A percentile compares a stretch with the other conserved stretches of the same genome.
These are phyloP conservation scores for Colletotrichum higginsianum DNA, from an alignment of 2,329 filamentous ascomycete genomes.

Conservation along the genomic window DNA sequence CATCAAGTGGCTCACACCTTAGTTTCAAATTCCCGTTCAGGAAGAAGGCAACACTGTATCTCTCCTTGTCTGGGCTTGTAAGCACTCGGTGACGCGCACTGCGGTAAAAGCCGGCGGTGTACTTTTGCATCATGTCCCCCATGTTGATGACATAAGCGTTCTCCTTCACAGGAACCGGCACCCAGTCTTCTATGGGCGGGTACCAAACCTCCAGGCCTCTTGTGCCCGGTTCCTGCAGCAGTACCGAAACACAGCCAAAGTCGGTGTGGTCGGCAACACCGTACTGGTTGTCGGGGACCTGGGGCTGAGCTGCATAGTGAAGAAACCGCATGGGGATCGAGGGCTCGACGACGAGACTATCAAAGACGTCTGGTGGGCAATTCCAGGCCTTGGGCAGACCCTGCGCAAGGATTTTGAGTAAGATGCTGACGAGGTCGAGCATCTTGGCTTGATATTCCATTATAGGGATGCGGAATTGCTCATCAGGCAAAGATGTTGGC, in stretches of 20 bases:
- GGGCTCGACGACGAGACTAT: background rate
- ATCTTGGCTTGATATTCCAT: conserved; percentile 3
- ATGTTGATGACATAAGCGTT: conserved; percentile 56
- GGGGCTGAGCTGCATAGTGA: conserved; percentile 47
- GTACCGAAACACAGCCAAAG: conserved; percentile 50
- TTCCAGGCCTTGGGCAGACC: background rate
- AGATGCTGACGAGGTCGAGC: background rate
- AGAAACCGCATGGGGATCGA: conserved; percentile 39
- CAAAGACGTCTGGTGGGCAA: conserved; percentile 2
- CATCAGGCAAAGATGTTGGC: conserved; percentile 1
- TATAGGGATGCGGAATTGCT: background rate
- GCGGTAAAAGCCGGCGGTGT: conserved; percentile 49
- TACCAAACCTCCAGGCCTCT: conserved; percentile 50
- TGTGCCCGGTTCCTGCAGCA: conserved; percentile 49
- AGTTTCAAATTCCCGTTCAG: conserved; percentile 44
- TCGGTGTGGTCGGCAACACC: conserved; percentile 51
- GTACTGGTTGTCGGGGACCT: conserved; percentile 46
- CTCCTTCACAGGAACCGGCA: conserved; percentile 50
- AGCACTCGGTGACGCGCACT: conserved; percentile 51
- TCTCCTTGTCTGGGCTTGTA: conserved; percentile 46
- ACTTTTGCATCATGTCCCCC: conserved; percentile 55
- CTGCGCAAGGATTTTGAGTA: background rate
- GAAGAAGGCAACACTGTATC: conserved; percentile 49
- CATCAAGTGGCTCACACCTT: background rate
- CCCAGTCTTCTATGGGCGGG: conserved; percentile 47